Evolutionary conservation across 805 yeast genomes (phyloP).

Genomic region (Metschnikowia dekortorum): DNA sequence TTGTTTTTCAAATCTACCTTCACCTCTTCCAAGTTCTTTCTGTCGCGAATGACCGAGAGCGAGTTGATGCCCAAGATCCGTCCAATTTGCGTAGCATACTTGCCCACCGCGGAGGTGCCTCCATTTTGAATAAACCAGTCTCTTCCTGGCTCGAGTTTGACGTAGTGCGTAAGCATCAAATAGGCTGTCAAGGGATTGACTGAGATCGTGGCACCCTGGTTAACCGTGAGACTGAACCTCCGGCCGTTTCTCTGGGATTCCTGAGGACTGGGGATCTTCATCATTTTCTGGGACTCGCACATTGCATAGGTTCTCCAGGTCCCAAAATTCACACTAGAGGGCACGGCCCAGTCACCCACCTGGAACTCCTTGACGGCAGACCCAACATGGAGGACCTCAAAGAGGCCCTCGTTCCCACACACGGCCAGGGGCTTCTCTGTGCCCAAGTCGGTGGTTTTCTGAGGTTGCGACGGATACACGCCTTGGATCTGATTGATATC

Average conservation of each 20-base stretch:
- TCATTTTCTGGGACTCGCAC: constrained; percentile 48
- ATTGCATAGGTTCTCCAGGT: constrained; percentile 86
- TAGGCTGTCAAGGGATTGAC: constrained; percentile 94
- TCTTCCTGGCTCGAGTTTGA: constrained; percentile 51
- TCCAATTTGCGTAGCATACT: constrained; percentile 86
- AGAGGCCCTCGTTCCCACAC: constrained; percentile 20
- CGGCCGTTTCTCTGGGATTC: constrained; percentile 41
- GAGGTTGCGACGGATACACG: constrained; percentile 44
- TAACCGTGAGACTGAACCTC: constrained; percentile 29
- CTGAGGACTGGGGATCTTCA: constrained; percentile 51
- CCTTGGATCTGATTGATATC: constrained; percentile 46
- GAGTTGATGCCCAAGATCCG: constrained; percentile 75
- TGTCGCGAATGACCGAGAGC: constrained; percentile 80
- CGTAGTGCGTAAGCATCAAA: constrained; percentile 74
- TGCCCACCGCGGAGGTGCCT: constrained; percentile 93
- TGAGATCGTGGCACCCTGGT: constrained; percentile 80
- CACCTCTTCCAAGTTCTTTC: constrained; percentile 67
- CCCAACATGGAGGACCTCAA: constrained; percentile 18
- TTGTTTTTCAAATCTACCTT: constrained; percentile 45
- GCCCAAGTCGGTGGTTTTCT: constrained; percentile 49
- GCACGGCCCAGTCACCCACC: constrained; percentile 80
- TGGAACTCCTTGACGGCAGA: constrained; percentile 11
- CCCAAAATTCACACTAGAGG: constrained; percentile 73
- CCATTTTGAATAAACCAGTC: constrained; percentile 97
- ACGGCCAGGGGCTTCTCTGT: constrained; percentile 38